Evolutionary conservation across 2,329 filamentous ascomycete species (phyloP), one percentile per base, ranked within the genome.

Genomic region (Plenodomus biglobosus): DNA sequence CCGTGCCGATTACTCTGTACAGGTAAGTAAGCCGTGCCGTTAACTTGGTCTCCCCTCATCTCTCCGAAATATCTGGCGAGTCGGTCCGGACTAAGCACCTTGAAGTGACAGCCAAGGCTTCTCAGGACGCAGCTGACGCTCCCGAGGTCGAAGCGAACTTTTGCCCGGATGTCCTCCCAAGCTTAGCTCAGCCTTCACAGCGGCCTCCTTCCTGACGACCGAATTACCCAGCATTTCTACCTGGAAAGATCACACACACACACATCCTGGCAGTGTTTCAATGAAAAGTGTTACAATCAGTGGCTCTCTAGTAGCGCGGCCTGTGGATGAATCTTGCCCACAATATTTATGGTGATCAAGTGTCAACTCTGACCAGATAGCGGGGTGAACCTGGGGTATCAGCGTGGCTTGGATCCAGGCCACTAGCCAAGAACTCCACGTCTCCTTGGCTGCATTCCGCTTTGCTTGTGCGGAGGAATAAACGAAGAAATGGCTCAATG

Each of bases 361-460:
- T 11, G 27, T 32, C 27, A 6, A 32, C 3, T 3, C 27, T 15
- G 8, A 10, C 27, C 27, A 32, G 13, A 32, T 32, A 32, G 27
- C 27, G 27, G 58, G 55, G 50, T 51, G 30, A 46, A 56, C 40
- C 47, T 55, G 56, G 59, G 48, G 56, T 58, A 57, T 52, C 50
- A 64, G 54, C 49, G 58, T 66, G 64, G 65, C 65, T 32, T 61
- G 64, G 58, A 59, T 67, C 66, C 58, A 69, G 66, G 62, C 65
- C 59, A 43, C 48, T 11, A 43, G 62, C 65, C 61, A 68, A 66
- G 66, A 56, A 30, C 40, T 43, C 58, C 44, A 55, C 52, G 40
- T 38, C 49, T 41, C 30, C 64, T 69, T 65, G 63, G 64, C 65
- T 62, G 52, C 58, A 55, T 55, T 45, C 43, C 40, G 39, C 47